Conservation (phyloP, 768 basidiomycete genomes). For the Leccinum uliginosum region DNA sequence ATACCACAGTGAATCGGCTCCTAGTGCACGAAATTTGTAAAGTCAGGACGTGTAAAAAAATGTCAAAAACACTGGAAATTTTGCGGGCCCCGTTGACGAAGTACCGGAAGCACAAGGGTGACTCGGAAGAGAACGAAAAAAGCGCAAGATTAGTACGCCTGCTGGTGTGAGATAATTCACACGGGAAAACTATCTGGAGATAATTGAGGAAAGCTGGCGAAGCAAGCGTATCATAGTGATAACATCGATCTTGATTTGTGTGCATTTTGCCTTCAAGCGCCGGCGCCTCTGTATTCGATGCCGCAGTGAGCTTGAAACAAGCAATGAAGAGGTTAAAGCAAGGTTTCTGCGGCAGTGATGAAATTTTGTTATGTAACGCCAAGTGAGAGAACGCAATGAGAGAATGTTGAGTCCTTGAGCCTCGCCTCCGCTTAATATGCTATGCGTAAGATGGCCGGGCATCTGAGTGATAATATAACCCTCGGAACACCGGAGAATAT, state of each 20-base stretch:
- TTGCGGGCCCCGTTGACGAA: too few relatives aligned
- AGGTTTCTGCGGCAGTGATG: not conserved
- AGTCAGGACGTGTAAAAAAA: not conserved
- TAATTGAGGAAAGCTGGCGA: not conserved
- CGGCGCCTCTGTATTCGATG: not conserved
- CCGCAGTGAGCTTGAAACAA: not conserved
- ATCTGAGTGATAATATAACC: too few relatives aligned
- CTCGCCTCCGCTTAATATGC: not conserved
- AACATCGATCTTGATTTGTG: not conserved
- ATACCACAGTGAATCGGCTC: too few relatives aligned
- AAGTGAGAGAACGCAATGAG: not conserved
- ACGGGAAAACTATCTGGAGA: not conserved
- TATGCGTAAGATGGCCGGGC: not conserved
- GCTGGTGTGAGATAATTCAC: not conserved
- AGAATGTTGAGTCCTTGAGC: not conserved
- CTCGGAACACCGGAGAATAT: not conserved
- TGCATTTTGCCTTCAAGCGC: not conserved
- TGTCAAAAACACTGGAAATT: too few relatives aligned
- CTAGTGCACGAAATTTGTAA: too few relatives aligned
- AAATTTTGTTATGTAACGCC: not conserved
- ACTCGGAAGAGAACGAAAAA: too few relatives aligned
- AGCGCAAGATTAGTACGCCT: not conserved
- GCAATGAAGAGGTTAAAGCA: not conserved
- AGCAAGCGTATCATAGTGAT: not conserved
- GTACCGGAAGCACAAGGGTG: too few relatives aligned